A percentile compares a stretch with the other conserved stretches of the same genome.
These are phyloP conservation scores for Serendipita vermifera DNA, from an alignment of 768 basidiomycete species.

Conservation along the genomic window DNA sequence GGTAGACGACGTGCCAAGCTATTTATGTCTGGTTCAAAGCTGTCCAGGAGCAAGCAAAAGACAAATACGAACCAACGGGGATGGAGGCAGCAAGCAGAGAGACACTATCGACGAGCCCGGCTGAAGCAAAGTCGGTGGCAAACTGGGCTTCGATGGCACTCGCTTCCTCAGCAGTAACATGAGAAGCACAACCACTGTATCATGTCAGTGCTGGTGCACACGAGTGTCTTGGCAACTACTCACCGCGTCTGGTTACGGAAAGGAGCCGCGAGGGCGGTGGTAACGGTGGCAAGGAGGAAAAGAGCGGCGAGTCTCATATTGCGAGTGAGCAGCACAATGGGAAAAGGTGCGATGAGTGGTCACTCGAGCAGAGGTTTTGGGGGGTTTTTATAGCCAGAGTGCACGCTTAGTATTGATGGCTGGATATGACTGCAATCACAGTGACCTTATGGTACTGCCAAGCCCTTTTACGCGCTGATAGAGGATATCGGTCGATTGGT, in stretches of 20 bases:
- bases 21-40: neutral
- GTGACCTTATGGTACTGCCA: too few species aligned
- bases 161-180: neutral
- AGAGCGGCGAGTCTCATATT: neutral
- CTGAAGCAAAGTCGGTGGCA: neutral
- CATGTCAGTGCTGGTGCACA: too few species aligned
- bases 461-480: too few species aligned
- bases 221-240: neutral
- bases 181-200: neutral
- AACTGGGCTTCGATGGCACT: neutral
- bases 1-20: neutral
- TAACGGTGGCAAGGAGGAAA: neutral
- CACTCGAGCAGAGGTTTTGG: too few species aligned
- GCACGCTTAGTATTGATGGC: too few species aligned
- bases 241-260: neutral
- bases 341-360: too few species aligned
- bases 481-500: too few species aligned
- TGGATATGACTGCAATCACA: too few species aligned
- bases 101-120: neutral
- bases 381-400: too few species aligned
- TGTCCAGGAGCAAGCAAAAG: neutral
- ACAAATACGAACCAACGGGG: neutral
- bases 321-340: too few species aligned
- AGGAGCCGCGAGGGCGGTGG: slow-evolving; percentile 2
- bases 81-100: neutral